Percentiles rank a stretch among this genome's conserved stretches.
Evolutionary conservation across 1,284 basidiomycete species (phyloP).

Genomic region (Cutaneotrichosporon curvatum): DNA sequence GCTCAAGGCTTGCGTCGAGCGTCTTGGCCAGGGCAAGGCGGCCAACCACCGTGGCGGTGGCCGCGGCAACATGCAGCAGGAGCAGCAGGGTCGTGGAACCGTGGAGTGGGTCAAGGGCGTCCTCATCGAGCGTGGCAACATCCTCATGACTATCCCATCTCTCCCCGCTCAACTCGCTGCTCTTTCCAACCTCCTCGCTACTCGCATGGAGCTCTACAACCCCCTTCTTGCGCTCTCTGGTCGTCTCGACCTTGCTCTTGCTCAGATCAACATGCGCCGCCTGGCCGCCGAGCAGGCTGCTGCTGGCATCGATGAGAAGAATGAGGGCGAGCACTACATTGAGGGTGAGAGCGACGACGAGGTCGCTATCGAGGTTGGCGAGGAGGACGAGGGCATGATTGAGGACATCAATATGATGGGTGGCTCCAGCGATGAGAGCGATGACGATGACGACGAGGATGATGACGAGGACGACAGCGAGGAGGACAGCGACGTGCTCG

Average conservation of each 20-base stretch:
- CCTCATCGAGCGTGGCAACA: constrained; percentile 77
- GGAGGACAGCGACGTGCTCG: constrained; percentile 46
- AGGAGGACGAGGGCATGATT: constrained; percentile 55
- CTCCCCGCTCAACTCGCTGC: constrained; percentile 59
- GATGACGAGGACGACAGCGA: constrained; percentile 47
- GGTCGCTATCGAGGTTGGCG: constrained; percentile 59
- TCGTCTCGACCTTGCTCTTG: constrained; percentile 83
- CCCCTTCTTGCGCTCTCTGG: constrained; percentile 79
- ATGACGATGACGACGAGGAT: constrained; percentile 22
- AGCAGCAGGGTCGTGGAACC: constrained; percentile 74
- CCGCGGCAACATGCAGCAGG: constrained; percentile 71
- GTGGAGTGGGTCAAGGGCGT: constrained; percentile 86
- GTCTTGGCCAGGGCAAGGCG: constrained; percentile 75
- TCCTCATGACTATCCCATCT: constrained; percentile 69
- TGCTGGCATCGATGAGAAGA: constrained; percentile 29
- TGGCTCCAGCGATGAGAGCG: constrained; percentile 48
- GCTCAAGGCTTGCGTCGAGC: constrained; percentile 80
- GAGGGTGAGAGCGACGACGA: constrained; percentile 46
- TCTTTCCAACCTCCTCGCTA: constrained; percentile 73
- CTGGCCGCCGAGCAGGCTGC: constrained; percentile 31
- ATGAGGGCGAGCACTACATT: constrained; percentile 45
- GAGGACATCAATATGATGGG: constrained; percentile 57
- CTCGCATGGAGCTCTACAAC: constrained; percentile 74
- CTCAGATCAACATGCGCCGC: constrained; percentile 75
- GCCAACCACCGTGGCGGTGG: constrained; percentile 54